Base-by-base conservation (phyloP, 352 stramenopile species). In the Thraustochytrium sp. region DNA sequence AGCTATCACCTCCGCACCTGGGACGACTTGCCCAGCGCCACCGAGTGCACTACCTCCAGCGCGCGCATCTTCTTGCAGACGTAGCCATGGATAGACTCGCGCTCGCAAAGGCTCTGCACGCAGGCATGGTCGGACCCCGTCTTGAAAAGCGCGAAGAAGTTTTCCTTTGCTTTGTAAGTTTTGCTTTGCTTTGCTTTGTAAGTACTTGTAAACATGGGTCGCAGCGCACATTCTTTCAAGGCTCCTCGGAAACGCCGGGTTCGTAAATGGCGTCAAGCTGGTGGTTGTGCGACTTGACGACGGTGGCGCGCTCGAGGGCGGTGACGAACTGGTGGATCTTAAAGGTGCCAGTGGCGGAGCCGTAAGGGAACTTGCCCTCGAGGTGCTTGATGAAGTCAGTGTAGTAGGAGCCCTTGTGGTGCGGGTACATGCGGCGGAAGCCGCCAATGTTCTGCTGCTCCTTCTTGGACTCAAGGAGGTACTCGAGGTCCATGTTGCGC, bases 301-400 rank as follows among this genome's bases (percentile, higher is more conserved):
- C 40, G 36, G 31, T 72, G 18, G 46, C 36, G 37, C 34, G 48
- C 68, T 80, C 46, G 49, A 80, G 42, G 9, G 68, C 68, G 5
- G 68, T 80, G 3, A 80, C 68, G 23, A 80, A 46, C 53, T 80
- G 76, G 68, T 80, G 68, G 9, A 80, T 80, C 49, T 80, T 80
- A 5, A 63, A 80, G 18, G 68, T 80, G 26, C 68, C 68, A 3
- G 68, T 80, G 68, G 53, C 36, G 21, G 68, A 65, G 3, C 68
- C 68, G 42, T 80, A 80, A 5, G 75, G 75, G 37, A 84, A 76
- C 49, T 84, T 84, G 23, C 2, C 26, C 37, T 83, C 59, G 64
- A 84, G 59, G 59, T 84, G 75, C 21, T 84, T 53, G 16, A 84
- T 29, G 36, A 76, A 84, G 56, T 83, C 36, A 8, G 55, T 80